Base-by-base conservation (phyloP, 768 basidiomycete species). In the Lactifluus pinguis region DNA sequence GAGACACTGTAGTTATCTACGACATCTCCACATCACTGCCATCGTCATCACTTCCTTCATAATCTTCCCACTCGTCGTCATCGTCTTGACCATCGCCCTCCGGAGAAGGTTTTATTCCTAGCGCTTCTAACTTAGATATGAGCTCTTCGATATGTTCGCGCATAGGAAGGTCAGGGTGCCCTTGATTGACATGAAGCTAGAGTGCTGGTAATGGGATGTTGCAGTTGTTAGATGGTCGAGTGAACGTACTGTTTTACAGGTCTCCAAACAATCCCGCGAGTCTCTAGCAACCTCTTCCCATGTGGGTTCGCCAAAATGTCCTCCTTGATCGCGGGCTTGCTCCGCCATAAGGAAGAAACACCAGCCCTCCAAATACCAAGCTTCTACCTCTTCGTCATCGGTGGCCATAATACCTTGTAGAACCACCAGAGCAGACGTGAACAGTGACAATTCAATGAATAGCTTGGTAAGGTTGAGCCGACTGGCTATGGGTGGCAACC, bases 311-410 rank as follows among this genome's bases (percentile, higher is more conserved):
- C 72, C 76, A 5, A 76, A 62, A 17, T 66, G 69, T 41, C 72
- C 79, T 19, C 77, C 78, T 13, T 73, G 79, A 66, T 86, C 83
- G 62, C 82, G 79, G 8, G 82, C 83, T 61, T 86, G 81, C 70
- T 89, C 86, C 0, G 84, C 81, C 82, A 89, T 84, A 49, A 95
- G 75, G 75, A 84, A 92, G 77, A 90, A 92, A 65, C 89, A 87
- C 92, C 92, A 97, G 55, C 92, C 93, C 72, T 95, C 92, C 32
- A 95, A 81, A 69, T 95, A 95, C 86, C 93, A 95, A 1, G 86
- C 93, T 67, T 95, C 92, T 13, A 93, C 85, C 55, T 91, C 87
- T 68, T 90, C 80, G 65, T 93, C 89, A 71, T 95, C 92, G 0
- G 84, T 73, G 10, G 86, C 80, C 73, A 94, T 84, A 10, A 94